Evolutionary conservation across 1,139 yeast genomes (phyloP).

Genomic region (Saccharomyces hybrid): DNA sequence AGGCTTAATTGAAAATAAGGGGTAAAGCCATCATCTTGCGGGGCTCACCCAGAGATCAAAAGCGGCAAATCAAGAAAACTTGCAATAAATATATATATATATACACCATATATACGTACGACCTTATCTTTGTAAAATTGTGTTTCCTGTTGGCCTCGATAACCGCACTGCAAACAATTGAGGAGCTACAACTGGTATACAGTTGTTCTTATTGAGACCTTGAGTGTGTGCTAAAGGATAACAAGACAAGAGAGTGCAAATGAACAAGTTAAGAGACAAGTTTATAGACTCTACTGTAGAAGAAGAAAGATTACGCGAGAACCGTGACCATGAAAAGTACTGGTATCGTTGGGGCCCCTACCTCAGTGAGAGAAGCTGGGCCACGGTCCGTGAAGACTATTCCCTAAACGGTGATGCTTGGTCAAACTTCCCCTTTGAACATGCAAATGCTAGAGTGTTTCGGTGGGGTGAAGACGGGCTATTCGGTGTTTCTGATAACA

Average conservation of each 20-base stretch:
- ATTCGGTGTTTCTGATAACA: constrained; percentile 85
- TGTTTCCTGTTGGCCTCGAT: neutral
- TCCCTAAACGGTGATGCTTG: constrained; percentile 86
- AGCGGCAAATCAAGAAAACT: neutral
- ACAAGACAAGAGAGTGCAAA: neutral
- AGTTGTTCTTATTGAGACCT: neutral
- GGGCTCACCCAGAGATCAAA: neutral
- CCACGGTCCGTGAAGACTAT: constrained; percentile 89
- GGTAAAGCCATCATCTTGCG: neutral
- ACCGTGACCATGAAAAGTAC: constrained; percentile 49
- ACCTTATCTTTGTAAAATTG: neutral
- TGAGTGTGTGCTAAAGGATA: neutral
- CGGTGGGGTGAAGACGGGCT: constrained; percentile 98
- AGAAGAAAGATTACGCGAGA: constrained; percentile 59
- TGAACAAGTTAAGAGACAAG: constrained; percentile 21
- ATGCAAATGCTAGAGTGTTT: constrained; percentile 73
- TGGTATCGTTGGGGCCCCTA: constrained; percentile 95
- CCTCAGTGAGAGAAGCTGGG: constrained; percentile 86
- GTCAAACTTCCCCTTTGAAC: constrained; percentile 85
- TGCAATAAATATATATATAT: neutral
- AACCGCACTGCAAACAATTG: neutral
- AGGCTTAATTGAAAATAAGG: neutral
- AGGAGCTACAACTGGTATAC: neutral
- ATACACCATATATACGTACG: neutral
- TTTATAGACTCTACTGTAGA: constrained; percentile 45